Evolutionary conservation across 148 eudicot genomes (phyloP), one percentile per base, ranked within the genome.

Genomic region (Spergularia marina): DNA sequence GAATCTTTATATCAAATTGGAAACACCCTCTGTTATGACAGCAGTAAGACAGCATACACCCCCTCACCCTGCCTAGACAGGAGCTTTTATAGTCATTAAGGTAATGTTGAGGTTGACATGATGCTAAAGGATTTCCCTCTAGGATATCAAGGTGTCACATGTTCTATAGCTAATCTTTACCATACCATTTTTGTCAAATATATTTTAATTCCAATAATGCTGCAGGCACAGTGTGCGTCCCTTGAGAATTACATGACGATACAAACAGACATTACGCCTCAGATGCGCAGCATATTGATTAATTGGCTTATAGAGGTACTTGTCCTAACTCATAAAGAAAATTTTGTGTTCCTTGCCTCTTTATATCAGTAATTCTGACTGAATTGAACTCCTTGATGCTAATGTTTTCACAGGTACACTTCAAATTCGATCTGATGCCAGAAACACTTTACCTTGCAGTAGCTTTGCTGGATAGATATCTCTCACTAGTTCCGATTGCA

Each of bases 291-390:
- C 69, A 86, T 94, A 82, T 80, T 94, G 84, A 53, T 94, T 75
- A 91, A 94, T 77, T 94, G 98, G 98, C 92, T 94, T 49, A 81
- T 94, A 73, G 98, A 94, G 87, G 98, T 93, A 81, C 66, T 41
- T 56, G 75, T 18, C 55, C 30, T 47, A 2, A 36, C 41, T 49
- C 36, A 30, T 30, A 21, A n/a, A 53, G 61, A 78, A 52, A 6
- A 59, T 60, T 54, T 68, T 65, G 23, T 13, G 53, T 52, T 21
- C 5, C 14, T 56, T n/a, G 36, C 36, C 4, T 30, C 36, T 49
- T 18, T 34, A 12, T 40, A 39, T 68, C n/a, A 4, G 12, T 44
- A 39, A 10, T 21, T 21, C 54, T 76, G 49, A 12, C 36, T 23
- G 70, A 30, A 2, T 30, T 3, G 2, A 40, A 74, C 77, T 20